Evolutionary conservation across 73 alveolate species (phyloP), one percentile per base, ranked within the genome.

Genomic region (Paramecium biaurelia): DNA sequence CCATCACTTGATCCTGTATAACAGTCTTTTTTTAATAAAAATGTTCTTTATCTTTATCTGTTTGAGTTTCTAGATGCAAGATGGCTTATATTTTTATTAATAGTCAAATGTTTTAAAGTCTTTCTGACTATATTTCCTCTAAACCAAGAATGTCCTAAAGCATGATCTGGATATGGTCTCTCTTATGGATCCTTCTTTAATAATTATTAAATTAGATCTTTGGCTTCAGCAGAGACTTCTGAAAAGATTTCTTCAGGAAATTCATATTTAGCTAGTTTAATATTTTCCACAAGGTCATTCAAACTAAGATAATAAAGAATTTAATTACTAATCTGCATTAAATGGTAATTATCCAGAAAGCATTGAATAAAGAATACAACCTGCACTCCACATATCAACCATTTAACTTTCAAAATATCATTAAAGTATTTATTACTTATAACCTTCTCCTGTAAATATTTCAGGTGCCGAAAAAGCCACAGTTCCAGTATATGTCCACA

Each of bases 301-400:
- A 79, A 34, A 42, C 90, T 79, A 18, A 10, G 47, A 38, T 38
- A 7, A 38, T 38, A 10, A 10, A 26, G 47, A 32, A 3, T 23
- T 12, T 14, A 11, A 63, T 72, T 79, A 79, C 90, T 89, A 89
- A 58, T 89, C 94, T 89, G 85, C 94, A 21, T 68, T 82, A 45
- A 89, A 89, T 21, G 94, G 94, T 15, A 70, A 28, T 24, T 89
- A 89, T 20, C 94, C 94, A 1, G 92, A 58, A 10, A 89, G 56
- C 94, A 89, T 89, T 10, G 92, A 37, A 70, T 89, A 89, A 10
- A 89, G 57, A 34, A 89, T 82, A 24, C 92, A 76, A 12, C 94
- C 94, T 28, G 94, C 94, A 89, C 94, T 89, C 94, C 94, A 89
- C 94, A 89, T 89, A 70, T 89, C 94, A 70, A 70, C 94, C 94